Conservation (phyloP, 2,329 filamentous ascomycete species). For the Fusarium floridanum region DNA sequence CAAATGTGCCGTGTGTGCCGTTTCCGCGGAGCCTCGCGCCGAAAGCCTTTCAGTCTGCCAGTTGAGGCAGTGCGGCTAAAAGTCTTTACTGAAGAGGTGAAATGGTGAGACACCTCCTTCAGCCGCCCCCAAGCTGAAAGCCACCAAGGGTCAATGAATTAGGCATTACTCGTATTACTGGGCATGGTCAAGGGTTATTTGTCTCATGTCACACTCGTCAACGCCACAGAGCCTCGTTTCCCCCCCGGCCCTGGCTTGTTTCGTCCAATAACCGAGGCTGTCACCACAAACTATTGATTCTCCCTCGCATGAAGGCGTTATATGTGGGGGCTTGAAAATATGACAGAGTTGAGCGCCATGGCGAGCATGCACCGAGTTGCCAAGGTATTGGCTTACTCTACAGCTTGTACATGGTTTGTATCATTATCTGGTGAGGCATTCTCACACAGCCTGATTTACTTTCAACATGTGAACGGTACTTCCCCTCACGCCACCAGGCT, state of each 20-base stretch:
- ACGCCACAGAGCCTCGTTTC: background rate
- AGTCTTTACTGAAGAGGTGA: background rate
- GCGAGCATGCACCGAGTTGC: background rate
- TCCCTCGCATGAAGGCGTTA: background rate
- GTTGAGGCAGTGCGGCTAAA: background rate
- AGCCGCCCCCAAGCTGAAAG: background rate
- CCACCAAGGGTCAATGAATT: background rate
- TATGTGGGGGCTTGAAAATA: background rate
- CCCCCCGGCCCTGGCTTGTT: background rate
- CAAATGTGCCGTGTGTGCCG: background rate
- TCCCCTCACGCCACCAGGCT: background rate
- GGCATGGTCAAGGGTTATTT: background rate
- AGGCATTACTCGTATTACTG: background rate
- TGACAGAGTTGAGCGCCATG: background rate
- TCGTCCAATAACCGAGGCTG: background rate
- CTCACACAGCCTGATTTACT: background rate
- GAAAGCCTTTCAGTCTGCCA: background rate
- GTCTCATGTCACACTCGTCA: background rate
- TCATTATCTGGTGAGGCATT: background rate
- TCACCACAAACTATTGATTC: background rate
- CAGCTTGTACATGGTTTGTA: too few species aligned
- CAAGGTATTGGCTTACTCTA: too few species aligned
- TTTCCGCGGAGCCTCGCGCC: background rate
- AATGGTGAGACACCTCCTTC: background rate
- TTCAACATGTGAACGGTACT: background rate